Percentiles rank a stretch among this genome's conserved stretches.
Conservation (phyloP, 129 eudicot species). For the Artemisia tridentata region DNA sequence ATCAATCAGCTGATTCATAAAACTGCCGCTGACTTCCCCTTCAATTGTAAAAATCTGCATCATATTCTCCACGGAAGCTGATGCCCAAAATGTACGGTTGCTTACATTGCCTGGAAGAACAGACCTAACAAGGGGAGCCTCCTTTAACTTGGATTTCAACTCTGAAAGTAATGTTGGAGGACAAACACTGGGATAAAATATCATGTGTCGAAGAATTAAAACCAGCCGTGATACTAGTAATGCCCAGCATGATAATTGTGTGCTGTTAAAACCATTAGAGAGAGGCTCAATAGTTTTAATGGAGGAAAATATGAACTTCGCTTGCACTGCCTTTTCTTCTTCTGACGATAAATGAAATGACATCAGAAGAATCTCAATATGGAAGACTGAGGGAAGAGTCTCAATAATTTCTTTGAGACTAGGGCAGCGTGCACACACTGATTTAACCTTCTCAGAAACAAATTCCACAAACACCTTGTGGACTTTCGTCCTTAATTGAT, state of each 20-base stretch:
- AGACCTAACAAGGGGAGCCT: conserved; percentile 40
- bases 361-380: conserved; percentile 82
- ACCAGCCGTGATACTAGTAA: conserved; percentile 75
- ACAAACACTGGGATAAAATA: conserved; percentile 67
- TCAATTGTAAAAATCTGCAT: conserved; percentile 43
- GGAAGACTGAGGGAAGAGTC: conserved; percentile 76
- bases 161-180: conserved; percentile 77
- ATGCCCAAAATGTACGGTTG: conserved; percentile 60
- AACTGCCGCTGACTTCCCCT: conserved; percentile 40
- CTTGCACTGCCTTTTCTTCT: conserved; percentile 61
- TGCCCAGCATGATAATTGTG: conserved; percentile 84
- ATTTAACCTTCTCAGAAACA: conserved; percentile 51
- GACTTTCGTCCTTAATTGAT: conserved; percentile 57
- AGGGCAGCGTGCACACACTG: conserved; percentile 38
- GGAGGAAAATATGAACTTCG: conserved; percentile 53
- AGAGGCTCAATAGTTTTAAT: conserved; percentile 47
- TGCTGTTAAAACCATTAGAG: conserved; percentile 42
- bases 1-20: conserved; percentile 75
- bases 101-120: conserved; percentile 34
- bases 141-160: conserved; percentile 73
- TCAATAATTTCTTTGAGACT: conserved; percentile 55
- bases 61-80: conserved; percentile 50
- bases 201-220: conserved; percentile 82
- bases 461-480: conserved; percentile 58
- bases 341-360: conserved; percentile 85